A percentile compares a stretch with the other conserved stretches of the same genome.
phyloP scores from a whole-genome alignment of 2,329 filamentous ascomycete genomes.

The Colletotrichum cereale region DNA sequence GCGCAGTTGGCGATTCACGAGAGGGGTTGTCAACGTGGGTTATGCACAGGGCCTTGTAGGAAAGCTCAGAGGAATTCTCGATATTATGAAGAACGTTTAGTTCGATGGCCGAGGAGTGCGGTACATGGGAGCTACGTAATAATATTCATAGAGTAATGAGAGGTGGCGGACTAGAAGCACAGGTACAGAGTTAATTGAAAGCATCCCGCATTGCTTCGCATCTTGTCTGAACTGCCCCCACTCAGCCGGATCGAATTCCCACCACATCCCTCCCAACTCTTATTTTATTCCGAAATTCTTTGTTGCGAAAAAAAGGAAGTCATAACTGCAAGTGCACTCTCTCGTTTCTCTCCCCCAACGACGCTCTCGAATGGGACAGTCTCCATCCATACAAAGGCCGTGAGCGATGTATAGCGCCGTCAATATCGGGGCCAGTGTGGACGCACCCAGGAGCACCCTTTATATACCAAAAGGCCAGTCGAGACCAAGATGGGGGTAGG shows the following conservation, averaged over 20 bases:
- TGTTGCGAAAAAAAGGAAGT: too few relatives aligned
- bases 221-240: background rate
- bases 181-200: constrained; percentile 8
- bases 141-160: background rate
- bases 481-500: background rate
- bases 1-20: constrained; percentile 74
- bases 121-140: background rate
- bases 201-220: background rate
- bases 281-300: background rate
- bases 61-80: constrained; percentile 56
- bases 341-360: background rate
- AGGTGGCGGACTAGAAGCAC: background rate
- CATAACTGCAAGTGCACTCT: too few relatives aligned
- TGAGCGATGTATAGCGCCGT: background rate
- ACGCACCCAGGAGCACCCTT: background rate
- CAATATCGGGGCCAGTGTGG: background rate
- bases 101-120: too few relatives aligned
- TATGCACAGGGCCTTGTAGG: constrained; percentile 61
- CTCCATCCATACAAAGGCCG: background rate
- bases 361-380: background rate
- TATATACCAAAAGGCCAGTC: background rate
- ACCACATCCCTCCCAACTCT: background rate
- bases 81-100: constrained; percentile 59
- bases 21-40: constrained; percentile 71
- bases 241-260: background rate